phyloP scores from a whole-genome alignment of 2,329 filamentous ascomycete species.

The Curvularia sp. region DNA sequence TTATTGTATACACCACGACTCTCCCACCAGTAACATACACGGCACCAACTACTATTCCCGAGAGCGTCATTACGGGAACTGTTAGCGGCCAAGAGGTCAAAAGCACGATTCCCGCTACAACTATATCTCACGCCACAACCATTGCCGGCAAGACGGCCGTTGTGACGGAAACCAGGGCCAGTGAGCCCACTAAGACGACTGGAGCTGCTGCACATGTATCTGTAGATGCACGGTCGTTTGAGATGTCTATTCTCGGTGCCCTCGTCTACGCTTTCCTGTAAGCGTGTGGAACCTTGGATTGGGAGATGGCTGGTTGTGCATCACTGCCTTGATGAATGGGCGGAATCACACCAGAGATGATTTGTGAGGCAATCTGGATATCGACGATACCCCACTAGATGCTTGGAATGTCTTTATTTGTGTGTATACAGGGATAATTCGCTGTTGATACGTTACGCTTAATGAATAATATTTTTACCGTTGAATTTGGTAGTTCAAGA shows the following conservation, averaged over 20 bases:
- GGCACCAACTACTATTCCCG: constrained; percentile 31
- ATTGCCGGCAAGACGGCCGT: constrained; percentile 29
- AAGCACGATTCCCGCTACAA: constrained; percentile 30
- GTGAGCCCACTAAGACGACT: constrained; percentile 20
- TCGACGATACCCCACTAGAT: constrained; percentile 32
- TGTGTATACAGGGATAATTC: background rate
- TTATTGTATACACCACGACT: constrained; percentile 47
- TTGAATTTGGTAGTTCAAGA: background rate
- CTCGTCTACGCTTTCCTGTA: constrained; percentile 36
- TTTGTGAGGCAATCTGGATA: constrained; percentile 13
- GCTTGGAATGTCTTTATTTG: constrained; percentile 10
- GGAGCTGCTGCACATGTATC: constrained; percentile 29
- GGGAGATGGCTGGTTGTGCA: background rate
- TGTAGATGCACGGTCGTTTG: constrained; percentile 30
- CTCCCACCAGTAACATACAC: constrained; percentile 38
- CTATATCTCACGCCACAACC: constrained; percentile 34
- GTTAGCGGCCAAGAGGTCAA: constrained; percentile 27
- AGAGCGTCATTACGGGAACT: constrained; percentile 27
- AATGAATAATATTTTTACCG: background rate
- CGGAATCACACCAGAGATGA: background rate
- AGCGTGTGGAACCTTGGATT: background rate
- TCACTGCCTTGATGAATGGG: background rate
- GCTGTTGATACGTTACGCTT: background rate
- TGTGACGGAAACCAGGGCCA: constrained; percentile 26
- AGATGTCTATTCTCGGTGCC: constrained; percentile 36